Conservation (phyloP, 2,329 filamentous ascomycete genomes). For the Diaporthe ilicicola region DNA sequence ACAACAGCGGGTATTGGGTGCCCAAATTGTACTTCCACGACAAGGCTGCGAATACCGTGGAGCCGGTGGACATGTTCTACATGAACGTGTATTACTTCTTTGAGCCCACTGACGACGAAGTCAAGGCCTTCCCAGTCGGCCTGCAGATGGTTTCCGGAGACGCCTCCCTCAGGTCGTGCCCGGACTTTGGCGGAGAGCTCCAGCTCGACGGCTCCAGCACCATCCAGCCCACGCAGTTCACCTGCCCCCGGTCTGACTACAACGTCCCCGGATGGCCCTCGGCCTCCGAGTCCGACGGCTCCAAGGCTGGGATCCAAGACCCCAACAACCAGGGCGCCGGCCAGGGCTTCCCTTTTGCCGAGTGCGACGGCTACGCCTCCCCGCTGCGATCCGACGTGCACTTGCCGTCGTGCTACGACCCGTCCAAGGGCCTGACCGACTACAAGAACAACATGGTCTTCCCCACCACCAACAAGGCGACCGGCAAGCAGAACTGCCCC, state of each 20-base stretch:
- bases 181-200: conserved; percentile 52
- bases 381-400: conserved; percentile 73
- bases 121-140: conserved; percentile 74
- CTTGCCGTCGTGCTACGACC: conserved; percentile 80
- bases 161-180: conserved; percentile 63
- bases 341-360: conserved; percentile 73
- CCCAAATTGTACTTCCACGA: conserved; percentile 75
- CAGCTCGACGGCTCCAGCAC: conserved; percentile 60
- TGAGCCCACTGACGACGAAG: conserved; percentile 69
- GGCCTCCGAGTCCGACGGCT: conserved; percentile 66
- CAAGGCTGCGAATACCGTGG: conserved; percentile 68
- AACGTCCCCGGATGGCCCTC: conserved; percentile 61
- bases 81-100: conserved; percentile 83
- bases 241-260: conserved; percentile 63
- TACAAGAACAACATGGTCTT: conserved; percentile 73
- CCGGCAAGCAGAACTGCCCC: conserved; percentile 61
- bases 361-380: conserved; percentile 70
- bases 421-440: conserved; percentile 64
- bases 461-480: conserved; percentile 54
- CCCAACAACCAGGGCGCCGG: conserved; percentile 63
- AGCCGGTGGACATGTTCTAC: conserved; percentile 74
- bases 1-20: conserved; percentile 82
- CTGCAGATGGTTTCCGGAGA: conserved; percentile 78
- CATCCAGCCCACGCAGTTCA: conserved; percentile 65
- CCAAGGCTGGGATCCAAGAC: conserved; percentile 62